phyloP scores from a whole-genome alignment of 495 filamentous ascomycete species.

The Thermochaetoides thermophila region DNA sequence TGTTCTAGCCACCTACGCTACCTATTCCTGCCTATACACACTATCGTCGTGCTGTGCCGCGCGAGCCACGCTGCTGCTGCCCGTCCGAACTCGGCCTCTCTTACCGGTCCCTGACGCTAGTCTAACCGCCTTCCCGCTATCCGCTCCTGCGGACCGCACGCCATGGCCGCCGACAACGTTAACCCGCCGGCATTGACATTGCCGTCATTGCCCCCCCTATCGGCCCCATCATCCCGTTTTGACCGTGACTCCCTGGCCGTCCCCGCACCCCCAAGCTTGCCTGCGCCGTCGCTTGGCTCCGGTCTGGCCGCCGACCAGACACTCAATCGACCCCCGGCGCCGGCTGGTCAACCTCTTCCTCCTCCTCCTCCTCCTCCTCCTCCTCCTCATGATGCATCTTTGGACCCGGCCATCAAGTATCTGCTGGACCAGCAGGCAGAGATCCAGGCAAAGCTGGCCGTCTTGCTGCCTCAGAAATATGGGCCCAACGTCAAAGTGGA shows the following conservation, averaged over 20 bases:
- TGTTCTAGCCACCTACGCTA: too few relatives aligned
- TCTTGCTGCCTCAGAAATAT: constrained; percentile 29
- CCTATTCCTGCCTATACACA: background rate
- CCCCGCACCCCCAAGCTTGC: constrained; percentile 9
- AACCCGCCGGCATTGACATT: constrained; percentile 12
- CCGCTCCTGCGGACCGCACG: too few relatives aligned
- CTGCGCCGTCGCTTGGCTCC: constrained; percentile 5
- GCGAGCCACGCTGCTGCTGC: background rate
- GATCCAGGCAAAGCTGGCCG: constrained; percentile 32
- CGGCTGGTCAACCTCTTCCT: background rate
- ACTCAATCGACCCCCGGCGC: constrained; percentile 1
- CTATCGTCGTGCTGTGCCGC: constrained; percentile 4
- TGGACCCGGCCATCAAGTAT: constrained; percentile 31
- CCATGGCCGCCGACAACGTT: constrained; percentile 18
- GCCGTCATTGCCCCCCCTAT: constrained; percentile 6
- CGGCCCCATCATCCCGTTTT: constrained; percentile 10
- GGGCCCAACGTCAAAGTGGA: constrained; percentile 29
- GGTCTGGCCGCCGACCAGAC: constrained; percentile 1
- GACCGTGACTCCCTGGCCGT: constrained; percentile 17
- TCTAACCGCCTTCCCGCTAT: too few relatives aligned
- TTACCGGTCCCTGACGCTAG: too few relatives aligned
- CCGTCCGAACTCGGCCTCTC: too few relatives aligned
- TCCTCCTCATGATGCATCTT: constrained; percentile 19
- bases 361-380: constrained; percentile 1
- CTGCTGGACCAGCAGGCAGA: constrained; percentile 35